A percentile compares a stretch with the other conserved stretches of the same genome.
phyloP scores from a whole-genome alignment of 352 stramenopile species.

The Globisporangium splendens region DNA sequence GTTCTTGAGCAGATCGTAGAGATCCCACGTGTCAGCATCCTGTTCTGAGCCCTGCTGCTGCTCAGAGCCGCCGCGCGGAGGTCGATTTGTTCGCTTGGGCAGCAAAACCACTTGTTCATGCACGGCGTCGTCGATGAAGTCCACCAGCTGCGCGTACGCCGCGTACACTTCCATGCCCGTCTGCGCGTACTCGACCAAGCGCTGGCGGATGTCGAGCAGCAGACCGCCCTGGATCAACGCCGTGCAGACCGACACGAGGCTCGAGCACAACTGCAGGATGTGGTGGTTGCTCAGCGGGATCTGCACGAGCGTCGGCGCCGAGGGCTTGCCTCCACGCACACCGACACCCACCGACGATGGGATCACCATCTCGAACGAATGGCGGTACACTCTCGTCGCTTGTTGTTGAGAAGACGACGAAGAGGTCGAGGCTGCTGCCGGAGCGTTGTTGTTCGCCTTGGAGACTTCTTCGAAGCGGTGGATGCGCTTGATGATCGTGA shows the following conservation, averaged over 20 bases:
- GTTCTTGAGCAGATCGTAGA: slow-evolving; percentile 61
- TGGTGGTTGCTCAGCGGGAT: slow-evolving; percentile 62
- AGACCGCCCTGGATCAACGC: slow-evolving; percentile 31
- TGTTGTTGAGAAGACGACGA: neutral
- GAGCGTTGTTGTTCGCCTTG: slow-evolving; percentile 24
- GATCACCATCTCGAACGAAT: slow-evolving; percentile 64
- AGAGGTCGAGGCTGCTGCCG: neutral
- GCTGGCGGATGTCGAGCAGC: slow-evolving; percentile 43
- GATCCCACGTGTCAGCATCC: slow-evolving; percentile 37
- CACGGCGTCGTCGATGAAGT: slow-evolving; percentile 44
- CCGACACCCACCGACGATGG: slow-evolving; percentile 11
- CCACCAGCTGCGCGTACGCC: slow-evolving; percentile 43
- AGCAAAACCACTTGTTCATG: slow-evolving; percentile 38
- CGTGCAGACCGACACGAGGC: slow-evolving; percentile 46
- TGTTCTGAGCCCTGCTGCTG: slow-evolving; percentile 13
- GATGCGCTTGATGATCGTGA: slow-evolving; percentile 56
- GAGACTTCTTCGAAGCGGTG: slow-evolving; percentile 56
- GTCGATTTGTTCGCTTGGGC: slow-evolving; percentile 37
- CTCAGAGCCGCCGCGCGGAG: slow-evolving; percentile 21
- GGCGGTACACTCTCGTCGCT: slow-evolving; percentile 31
- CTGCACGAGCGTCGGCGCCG: slow-evolving; percentile 30
- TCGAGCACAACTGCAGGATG: slow-evolving; percentile 51
- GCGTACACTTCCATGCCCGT: slow-evolving; percentile 29
- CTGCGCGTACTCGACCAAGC: slow-evolving; percentile 42
- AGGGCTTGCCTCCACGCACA: slow-evolving; percentile 13